These are phyloP conservation scores for Aechmea fasciata DNA, from an alignment of 176 grass and related monocot genomes.

Conservation along the genomic window DNA sequence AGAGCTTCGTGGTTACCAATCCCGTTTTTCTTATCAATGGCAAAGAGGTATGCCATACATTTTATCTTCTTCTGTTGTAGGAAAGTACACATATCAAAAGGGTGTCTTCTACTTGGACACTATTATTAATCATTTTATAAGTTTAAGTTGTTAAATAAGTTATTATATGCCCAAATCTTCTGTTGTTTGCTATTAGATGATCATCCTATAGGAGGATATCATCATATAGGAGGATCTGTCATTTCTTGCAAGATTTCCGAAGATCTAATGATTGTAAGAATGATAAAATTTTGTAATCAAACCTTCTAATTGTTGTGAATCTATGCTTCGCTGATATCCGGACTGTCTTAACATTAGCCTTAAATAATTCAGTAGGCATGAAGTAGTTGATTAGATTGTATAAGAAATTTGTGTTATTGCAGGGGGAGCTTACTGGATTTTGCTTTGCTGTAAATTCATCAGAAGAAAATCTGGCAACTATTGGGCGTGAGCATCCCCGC, in stretches of 20 bases:
- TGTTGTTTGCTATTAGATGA: neutral
- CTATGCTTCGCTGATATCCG: too few relatives aligned
- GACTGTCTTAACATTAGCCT: neutral
- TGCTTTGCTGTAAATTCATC: slow-evolving; percentile 66
- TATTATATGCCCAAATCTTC: neutral
- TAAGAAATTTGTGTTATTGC: slow-evolving; percentile 1
- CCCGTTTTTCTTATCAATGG: slow-evolving; percentile 38
- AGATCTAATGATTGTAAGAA: too few relatives aligned
- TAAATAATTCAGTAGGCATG: neutral
- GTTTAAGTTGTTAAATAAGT: neutral
- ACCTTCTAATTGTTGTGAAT: too few relatives aligned
- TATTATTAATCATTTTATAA: neutral
- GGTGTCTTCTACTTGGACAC: neutral
- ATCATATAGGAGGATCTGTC: too few relatives aligned
- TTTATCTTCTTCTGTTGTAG: neutral
- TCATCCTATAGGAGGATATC: too few relatives aligned
- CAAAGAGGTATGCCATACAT: slow-evolving; percentile 39
- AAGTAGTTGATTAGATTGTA: neutral
- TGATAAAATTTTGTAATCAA: too few relatives aligned
- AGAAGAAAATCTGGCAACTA: slow-evolving; percentile 56
- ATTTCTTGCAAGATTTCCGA: too few relatives aligned
- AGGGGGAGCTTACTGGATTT: slow-evolving; percentile 48
- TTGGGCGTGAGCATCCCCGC: slow-evolving; percentile 61
- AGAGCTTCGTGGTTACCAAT: slow-evolving; percentile 67
- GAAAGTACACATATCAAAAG: neutral